These are phyloP conservation scores for Krasilnikovozyma curviuscula DNA, from an alignment of 768 basidiomycete genomes.

Conservation along the genomic window DNA sequence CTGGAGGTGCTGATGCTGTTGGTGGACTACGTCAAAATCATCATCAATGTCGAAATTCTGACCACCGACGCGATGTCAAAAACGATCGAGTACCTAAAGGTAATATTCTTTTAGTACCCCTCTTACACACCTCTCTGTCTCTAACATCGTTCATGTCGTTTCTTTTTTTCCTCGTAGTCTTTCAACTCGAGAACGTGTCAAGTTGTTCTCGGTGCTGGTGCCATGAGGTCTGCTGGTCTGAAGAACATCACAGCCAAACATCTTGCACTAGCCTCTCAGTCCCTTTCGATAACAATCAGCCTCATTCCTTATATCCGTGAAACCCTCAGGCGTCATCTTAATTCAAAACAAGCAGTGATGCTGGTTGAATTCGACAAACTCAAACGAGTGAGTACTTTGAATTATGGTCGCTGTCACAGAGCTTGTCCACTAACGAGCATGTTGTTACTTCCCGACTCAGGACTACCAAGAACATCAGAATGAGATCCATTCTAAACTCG, in stretches of 20 bases:
- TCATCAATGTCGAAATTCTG: constrained; percentile 69
- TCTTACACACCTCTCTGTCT: background rate
- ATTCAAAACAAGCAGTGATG: constrained; percentile 87
- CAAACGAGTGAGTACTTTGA: constrained; percentile 48
- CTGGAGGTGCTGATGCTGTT: constrained; percentile 46
- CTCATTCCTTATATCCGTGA: constrained; percentile 93
- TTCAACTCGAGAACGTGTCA: constrained; percentile 98
- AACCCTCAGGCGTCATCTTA: constrained; percentile 79
- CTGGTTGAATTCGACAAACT: constrained; percentile 95
- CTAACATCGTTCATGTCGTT: constrained; percentile 3
- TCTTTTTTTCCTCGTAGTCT: constrained; percentile 29
- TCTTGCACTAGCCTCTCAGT: constrained; percentile 87
- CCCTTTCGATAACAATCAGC: constrained; percentile 77
- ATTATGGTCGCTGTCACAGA: too few relatives aligned
- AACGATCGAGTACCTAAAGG: constrained; percentile 82
- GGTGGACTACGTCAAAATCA: constrained; percentile 66
- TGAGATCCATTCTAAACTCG: constrained; percentile 91
- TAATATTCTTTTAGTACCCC: constrained; percentile 10
- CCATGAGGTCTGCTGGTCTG: constrained; percentile 93
- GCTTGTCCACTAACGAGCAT: too few relatives aligned
- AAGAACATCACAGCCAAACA: constrained; percentile 98
- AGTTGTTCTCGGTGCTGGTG: constrained; percentile 91
- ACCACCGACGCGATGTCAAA: constrained; percentile 91
- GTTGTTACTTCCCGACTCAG: constrained; percentile 27
- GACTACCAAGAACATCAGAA: constrained; percentile 99